A percentile compares a stretch with the other conserved stretches of the same genome.
phyloP scores from a whole-genome alignment of 371 early-diverging fungal genomes.

The Rhizomucor miehei region DNA sequence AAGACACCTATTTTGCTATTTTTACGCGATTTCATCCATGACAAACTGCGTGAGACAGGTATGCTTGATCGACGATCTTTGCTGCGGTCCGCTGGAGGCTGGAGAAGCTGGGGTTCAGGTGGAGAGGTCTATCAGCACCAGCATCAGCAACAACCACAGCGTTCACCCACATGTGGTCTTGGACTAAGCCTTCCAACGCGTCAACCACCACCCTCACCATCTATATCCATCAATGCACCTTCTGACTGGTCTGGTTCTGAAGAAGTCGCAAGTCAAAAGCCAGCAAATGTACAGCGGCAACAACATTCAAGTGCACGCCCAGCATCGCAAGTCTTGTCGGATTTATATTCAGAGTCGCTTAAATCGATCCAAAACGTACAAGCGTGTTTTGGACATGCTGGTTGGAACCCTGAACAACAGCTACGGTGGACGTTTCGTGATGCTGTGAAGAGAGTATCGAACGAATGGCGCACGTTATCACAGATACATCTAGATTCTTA shows the following conservation, averaged over 20 bases:
- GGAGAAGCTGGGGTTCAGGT: constrained; percentile 27
- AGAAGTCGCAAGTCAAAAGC: background rate
- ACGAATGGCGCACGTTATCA: constrained; percentile 23
- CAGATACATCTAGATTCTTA: too few relatives aligned
- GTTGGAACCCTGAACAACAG: constrained; percentile 13
- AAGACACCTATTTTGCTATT: constrained; percentile 49
- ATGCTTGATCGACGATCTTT: constrained; percentile 2
- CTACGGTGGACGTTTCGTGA: constrained; percentile 32
- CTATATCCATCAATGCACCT: constrained; percentile 8
- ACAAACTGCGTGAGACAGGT: constrained; percentile 31
- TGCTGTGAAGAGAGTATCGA: constrained; percentile 19
- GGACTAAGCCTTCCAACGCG: constrained; percentile 26
- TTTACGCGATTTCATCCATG: constrained; percentile 50
- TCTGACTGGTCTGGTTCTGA: background rate
- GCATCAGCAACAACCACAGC: constrained; percentile 4
- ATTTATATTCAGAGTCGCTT: constrained; percentile 29
- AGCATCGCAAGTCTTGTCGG: constrained; percentile 17
- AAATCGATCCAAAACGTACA: constrained; percentile 32
- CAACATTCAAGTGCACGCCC: constrained; percentile 2
- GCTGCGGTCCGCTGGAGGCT: constrained; percentile 6
- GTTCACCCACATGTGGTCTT: constrained; percentile 20
- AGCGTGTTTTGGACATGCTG: constrained; percentile 20
- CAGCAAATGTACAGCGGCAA: constrained; percentile 5
- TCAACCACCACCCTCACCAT: constrained; percentile 5
- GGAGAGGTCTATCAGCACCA: background rate